These are phyloP conservation scores for Galerina marginata DNA, from an alignment of 768 basidiomycete genomes.

Conservation along the genomic window DNA sequence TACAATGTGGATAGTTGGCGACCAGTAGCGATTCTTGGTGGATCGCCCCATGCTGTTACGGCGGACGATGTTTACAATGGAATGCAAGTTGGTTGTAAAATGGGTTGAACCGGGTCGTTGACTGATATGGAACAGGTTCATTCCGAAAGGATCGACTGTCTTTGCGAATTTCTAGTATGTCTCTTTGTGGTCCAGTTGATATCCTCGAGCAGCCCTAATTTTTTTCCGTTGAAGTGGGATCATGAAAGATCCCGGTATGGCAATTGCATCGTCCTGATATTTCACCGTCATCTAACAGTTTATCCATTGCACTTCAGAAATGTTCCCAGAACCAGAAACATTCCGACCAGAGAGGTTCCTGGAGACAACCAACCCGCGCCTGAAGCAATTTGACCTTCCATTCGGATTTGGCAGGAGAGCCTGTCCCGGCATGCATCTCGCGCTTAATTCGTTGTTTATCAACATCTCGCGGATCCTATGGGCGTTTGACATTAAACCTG, in stretches of 20 bases:
- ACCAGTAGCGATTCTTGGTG: slow-evolving; percentile 39
- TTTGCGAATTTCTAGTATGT: slow-evolving; percentile 40
- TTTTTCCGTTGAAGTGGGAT: slow-evolving; percentile 28
- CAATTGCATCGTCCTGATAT: too few relatives aligned
- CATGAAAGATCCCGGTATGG: slow-evolving; percentile 36
- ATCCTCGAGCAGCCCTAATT: background rate
- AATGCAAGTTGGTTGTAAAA: slow-evolving; percentile 26
- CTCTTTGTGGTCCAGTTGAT: background rate
- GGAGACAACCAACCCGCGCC: slow-evolving; percentile 32
- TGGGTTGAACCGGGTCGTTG: too few relatives aligned
- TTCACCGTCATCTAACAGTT: too few relatives aligned
- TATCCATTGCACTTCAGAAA: slow-evolving; percentile 17
- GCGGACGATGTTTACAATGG: slow-evolving; percentile 43
- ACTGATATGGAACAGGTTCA: slow-evolving; percentile 13
- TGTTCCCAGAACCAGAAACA: slow-evolving; percentile 39
- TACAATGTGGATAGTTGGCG: slow-evolving; percentile 32
- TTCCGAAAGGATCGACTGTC: slow-evolving; percentile 42
- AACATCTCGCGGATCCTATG: slow-evolving; percentile 42
- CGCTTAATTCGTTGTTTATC: slow-evolving; percentile 39
- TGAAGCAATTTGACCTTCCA: slow-evolving; percentile 38
- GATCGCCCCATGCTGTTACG: slow-evolving; percentile 42
- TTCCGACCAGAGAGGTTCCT: slow-evolving; percentile 49
- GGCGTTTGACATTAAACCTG: slow-evolving; percentile 36
- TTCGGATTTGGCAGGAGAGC: slow-evolving; percentile 48
- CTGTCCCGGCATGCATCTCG: slow-evolving; percentile 43